phyloP scores from a whole-genome alignment of 1,139 yeast genomes.

The Candida mesenterica region DNA sequence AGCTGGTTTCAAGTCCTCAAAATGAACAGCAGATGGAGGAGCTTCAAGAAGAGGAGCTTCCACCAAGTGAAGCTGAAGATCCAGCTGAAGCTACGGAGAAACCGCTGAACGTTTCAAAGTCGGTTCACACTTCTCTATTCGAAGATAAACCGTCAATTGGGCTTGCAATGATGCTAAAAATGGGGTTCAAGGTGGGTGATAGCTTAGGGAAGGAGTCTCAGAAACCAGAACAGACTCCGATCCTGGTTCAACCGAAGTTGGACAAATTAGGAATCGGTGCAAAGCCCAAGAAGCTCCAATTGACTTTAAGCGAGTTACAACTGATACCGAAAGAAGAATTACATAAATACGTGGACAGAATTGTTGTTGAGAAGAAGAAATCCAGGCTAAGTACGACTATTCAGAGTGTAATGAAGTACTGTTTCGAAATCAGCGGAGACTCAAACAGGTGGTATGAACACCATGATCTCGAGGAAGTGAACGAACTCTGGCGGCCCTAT shows the following conservation, averaged over 20 bases:
- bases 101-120: background rate
- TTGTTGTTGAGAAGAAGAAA: slow-evolving; percentile 5
- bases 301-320: background rate
- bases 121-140: slow-evolving; percentile 10
- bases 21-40: background rate
- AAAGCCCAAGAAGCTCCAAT: background rate
- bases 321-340: background rate
- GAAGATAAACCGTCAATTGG: slow-evolving; percentile 36
- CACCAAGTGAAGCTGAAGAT: background rate
- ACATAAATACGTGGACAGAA: slow-evolving; percentile 2
- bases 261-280: slow-evolving; percentile 16
- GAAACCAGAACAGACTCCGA: slow-evolving; percentile 8
- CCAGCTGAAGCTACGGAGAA: background rate
- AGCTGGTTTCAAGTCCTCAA: background rate
- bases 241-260: slow-evolving; percentile 11
- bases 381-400: slow-evolving; percentile 7
- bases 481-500: slow-evolving; percentile 26
- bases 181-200: slow-evolving; percentile 53
- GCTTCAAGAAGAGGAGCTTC: background rate
- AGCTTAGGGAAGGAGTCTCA: slow-evolving; percentile 32
- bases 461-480: slow-evolving; percentile 13
- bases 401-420: slow-evolving; percentile 19
- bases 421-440: slow-evolving; percentile 30
- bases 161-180: slow-evolving; percentile 49
- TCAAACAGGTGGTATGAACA: slow-evolving; percentile 14